Evolutionary conservation across 768 basidiomycete genomes (phyloP), one percentile per base, ranked within the genome.

Genomic region (Kondoa malvinella): DNA sequence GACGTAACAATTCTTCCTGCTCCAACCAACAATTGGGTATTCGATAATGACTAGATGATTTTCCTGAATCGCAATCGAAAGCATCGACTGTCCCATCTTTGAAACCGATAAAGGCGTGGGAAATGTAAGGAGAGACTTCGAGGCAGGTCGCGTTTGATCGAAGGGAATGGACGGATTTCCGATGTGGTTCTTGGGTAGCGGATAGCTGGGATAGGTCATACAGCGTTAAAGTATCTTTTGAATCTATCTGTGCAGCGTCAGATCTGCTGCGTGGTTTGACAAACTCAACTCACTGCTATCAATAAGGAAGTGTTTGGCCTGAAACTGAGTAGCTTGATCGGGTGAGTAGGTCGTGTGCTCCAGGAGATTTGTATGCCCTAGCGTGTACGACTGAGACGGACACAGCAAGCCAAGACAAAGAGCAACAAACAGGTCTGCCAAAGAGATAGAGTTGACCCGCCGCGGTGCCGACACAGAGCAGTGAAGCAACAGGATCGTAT

Each of bases 21-120:
- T 83, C 71, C 26, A 79, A 80, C 91, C 89, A 92, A 72, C 86
- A 78, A 73, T 90, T 89, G 1, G 85, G 85, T 34, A 88, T 82
- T 21, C 78, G 80, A 72, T 86, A 88, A 14, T 81, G 80, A 8
- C 12, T 50, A 0, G 88, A 87, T 68, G 85, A 80, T 25, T 82
- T 79, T 17, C 83, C 79, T 68, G 87, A 85, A 15, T 82, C 78
- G n/a, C 91, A 72, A 74, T 92, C 89, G 74, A 85, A 91, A 1
- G 86, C 85, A 71, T 82, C 82, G 69, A 89, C 81, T 62, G 85
- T 84, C 32, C 84, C 84, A 65, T 80, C 80, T 66, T 81, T 77
- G 21, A 82, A 74, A 16, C 80, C 82, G 56, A 84, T 70, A 74
- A 83, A 83, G 73, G 88, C 86, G 78, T 89, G 88, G 3, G 83